These are phyloP conservation scores for Xerocomus amazonicus DNA, from an alignment of 1,284 basidiomycete genomes.

Conservation along the genomic window DNA sequence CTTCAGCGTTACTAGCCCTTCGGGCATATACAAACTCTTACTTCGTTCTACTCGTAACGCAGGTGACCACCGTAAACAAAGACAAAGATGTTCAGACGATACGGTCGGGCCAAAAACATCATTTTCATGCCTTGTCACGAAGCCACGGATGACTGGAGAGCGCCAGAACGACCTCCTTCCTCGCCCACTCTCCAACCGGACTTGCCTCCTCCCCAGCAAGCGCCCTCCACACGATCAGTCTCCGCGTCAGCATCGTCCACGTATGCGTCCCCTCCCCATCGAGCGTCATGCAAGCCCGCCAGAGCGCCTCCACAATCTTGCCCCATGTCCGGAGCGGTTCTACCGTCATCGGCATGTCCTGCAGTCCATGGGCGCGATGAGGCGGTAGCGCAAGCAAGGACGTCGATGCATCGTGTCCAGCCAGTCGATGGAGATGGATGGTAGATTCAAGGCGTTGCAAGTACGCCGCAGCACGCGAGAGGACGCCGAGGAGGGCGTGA, in stretches of 20 bases:
- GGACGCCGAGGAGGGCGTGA: conserved; percentile 21
- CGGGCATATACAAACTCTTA: too few relatives aligned
- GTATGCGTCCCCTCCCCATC: conserved; percentile 14
- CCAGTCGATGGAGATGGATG: conserved; percentile 8
- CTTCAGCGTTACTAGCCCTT: too few relatives aligned
- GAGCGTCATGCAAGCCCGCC: conserved; percentile 25
- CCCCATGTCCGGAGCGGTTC: conserved; percentile 46
- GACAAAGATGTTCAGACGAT: too few relatives aligned
- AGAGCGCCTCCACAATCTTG: conserved; percentile 51
- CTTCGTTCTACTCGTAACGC: too few relatives aligned
- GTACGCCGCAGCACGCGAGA: conserved; percentile 34
- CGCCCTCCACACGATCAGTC: conserved; percentile 55
- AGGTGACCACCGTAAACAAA: too few relatives aligned
- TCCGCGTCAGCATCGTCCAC: conserved; percentile 53
- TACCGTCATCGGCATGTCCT: conserved; percentile 29
- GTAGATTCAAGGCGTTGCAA: conserved; percentile 39
- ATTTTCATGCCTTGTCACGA: background rate
- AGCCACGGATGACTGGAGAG: conserved; percentile 4
- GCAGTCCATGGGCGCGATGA: conserved; percentile 40
- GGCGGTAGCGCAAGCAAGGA: conserved; percentile 24
- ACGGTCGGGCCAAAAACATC: background rate
- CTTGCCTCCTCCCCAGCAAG: conserved; percentile 36
- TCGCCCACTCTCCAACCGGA: conserved; percentile 48
- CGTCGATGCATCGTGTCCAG: too few relatives aligned
- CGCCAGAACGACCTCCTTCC: conserved; percentile 25